Conservation (phyloP, 2,329 filamentous ascomycete genomes). For the Botryotinia globosa region DNA sequence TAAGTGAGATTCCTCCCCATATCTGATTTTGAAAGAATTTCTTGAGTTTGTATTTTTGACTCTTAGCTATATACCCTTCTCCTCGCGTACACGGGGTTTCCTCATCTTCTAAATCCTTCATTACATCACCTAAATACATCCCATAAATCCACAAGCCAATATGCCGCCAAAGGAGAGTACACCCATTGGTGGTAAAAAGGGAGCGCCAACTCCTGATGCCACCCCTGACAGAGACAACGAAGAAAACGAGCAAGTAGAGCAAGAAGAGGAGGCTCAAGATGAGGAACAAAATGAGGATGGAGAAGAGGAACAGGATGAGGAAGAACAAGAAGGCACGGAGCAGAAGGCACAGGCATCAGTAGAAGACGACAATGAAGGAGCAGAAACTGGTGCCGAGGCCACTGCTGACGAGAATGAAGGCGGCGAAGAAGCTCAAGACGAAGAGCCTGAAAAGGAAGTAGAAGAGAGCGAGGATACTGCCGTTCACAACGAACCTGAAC, state of each 20-base stretch:
- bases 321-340: constrained; percentile 16
- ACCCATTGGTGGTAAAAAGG: constrained; percentile 18
- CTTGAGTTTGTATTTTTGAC: background rate
- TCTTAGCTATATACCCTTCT: background rate
- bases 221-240: constrained; percentile 8
- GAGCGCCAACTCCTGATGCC: constrained; percentile 2
- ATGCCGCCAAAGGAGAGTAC: constrained; percentile 18
- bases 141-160: background rate
- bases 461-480: constrained; percentile 19
- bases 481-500: constrained; percentile 6
- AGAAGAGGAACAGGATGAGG: constrained; percentile 12
- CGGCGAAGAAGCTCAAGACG: constrained; percentile 13
- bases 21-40: background rate
- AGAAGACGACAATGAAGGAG: constrained; percentile 5
- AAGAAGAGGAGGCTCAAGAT: constrained; percentile 18
- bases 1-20: background rate
- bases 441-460: constrained; percentile 4
- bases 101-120: background rate
- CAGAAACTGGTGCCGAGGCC: constrained; percentile 14
- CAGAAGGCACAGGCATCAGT: constrained; percentile 11
- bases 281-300: constrained; percentile 17
- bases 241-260: constrained; percentile 4
- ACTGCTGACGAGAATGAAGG: constrained; percentile 18
- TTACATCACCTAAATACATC: background rate
- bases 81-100: background rate